These are phyloP conservation scores for Alloteropsis semialata DNA, from an alignment of 176 grass and related monocot genomes.

Conservation along the genomic window DNA sequence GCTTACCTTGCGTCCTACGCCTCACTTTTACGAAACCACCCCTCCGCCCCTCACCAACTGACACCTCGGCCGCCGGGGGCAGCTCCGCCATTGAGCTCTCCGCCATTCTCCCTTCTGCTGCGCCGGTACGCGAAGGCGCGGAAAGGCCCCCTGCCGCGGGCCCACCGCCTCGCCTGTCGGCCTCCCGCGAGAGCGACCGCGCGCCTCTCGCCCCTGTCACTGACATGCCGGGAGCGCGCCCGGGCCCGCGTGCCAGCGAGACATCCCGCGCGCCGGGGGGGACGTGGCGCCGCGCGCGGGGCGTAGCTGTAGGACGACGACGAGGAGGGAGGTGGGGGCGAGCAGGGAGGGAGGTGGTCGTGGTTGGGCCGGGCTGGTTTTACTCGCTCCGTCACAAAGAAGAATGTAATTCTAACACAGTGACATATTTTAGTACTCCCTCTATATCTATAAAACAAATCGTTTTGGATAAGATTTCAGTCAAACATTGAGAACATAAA, in stretches of 20 bases:
- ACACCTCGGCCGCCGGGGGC: not conserved
- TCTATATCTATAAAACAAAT: no score
- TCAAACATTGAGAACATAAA: no score
- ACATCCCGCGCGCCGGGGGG: no score
- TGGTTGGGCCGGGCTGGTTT: not conserved
- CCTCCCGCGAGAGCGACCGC: not conserved
- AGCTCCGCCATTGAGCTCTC: not conserved
- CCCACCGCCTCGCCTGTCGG: not conserved
- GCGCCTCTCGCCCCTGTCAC: not conserved
- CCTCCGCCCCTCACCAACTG: accelerated
- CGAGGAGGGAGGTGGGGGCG: not conserved
- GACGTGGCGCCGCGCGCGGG: constrained; percentile 25
- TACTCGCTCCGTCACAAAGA: no score
- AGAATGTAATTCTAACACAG: no score
- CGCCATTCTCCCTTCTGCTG: accelerated
- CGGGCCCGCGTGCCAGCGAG: not conserved
- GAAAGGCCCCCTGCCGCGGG: not conserved
- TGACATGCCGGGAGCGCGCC: accelerated
- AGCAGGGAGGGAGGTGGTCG: not conserved
- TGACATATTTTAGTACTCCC: no score
- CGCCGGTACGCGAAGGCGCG: not conserved
- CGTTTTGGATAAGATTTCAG: no score
- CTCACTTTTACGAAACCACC: constrained; percentile 13
- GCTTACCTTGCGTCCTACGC: constrained; percentile 16
- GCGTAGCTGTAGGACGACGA: not conserved